A percentile compares a stretch with the other conserved stretches of the same genome.
These are phyloP conservation scores for Nicotiana otophora DNA, from an alignment of 257 asterid species.

Conservation along the genomic window DNA sequence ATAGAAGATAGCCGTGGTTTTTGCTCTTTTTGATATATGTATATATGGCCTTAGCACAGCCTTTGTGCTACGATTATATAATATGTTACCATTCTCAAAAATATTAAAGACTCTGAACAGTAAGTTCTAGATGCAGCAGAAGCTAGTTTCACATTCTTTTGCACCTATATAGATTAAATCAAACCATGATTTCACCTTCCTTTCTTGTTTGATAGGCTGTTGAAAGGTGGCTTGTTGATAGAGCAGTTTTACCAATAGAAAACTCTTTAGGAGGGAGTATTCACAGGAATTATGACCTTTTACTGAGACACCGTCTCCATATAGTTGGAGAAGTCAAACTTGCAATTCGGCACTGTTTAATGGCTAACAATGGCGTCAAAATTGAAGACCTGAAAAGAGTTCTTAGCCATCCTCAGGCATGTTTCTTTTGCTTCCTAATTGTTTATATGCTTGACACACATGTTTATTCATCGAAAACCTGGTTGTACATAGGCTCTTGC, in stretches of 20 bases:
- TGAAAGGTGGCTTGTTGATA: constrained; percentile 92
- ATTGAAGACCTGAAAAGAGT: constrained; percentile 77
- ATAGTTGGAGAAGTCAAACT: constrained; percentile 99
- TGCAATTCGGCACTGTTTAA: constrained; percentile 78
- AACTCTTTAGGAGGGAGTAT: constrained; percentile 97
- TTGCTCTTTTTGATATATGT: too few species aligned
- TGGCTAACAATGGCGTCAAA: constrained; percentile 74
- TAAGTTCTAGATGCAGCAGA: not conserved
- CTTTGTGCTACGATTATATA: too few species aligned
- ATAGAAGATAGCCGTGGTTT: too few species aligned
- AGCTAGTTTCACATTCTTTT: not conserved
- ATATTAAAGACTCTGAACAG: not conserved
- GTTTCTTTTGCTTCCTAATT: constrained; percentile 7
- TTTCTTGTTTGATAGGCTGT: constrained; percentile 59
- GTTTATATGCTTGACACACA: not conserved
- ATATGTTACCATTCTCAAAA: too few species aligned
- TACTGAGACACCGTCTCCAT: constrained; percentile 88
- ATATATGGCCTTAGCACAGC: too few species aligned
- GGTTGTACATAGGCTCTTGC: constrained; percentile 79
- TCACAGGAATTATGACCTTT: constrained; percentile 93
- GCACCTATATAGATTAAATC: not conserved
- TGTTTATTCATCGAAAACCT: not conserved
- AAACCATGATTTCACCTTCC: constrained; percentile 8
- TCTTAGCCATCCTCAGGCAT: constrained; percentile 99
- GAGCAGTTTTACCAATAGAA: constrained; percentile 97